Evolutionary conservation across 2,329 filamentous ascomycete species (phyloP).

Genomic region (Alternaria gansuensis): DNA sequence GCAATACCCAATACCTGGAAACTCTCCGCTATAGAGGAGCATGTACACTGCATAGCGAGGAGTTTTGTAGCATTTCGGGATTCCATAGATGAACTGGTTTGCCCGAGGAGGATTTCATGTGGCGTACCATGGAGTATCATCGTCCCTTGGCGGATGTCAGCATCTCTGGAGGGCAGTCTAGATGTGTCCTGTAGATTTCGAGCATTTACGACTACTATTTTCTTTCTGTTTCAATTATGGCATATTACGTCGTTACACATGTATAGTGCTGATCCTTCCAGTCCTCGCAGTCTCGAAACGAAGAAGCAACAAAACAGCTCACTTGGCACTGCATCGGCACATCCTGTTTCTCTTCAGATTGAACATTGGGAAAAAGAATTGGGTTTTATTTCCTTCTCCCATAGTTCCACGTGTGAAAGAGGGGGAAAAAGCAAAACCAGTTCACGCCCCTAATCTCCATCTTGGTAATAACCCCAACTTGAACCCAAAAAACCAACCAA

Average conservation of each 20-base stretch:
- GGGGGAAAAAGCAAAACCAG: neutral
- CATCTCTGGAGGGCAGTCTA: neutral
- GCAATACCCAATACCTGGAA: neutral
- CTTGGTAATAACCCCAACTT: neutral
- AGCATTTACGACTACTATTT: neutral
- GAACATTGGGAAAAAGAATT: neutral
- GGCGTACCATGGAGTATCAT: neutral
- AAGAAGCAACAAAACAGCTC: neutral
- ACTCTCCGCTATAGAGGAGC: neutral
- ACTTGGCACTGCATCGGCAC: neutral
- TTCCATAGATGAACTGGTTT: neutral
- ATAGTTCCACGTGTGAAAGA: constrained; percentile 4
- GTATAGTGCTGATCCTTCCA: neutral
- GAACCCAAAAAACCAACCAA: neutral
- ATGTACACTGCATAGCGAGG: constrained; percentile 17
- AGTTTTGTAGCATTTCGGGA: constrained; percentile 8
- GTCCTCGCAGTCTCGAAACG: neutral
- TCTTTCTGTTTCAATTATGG: neutral
- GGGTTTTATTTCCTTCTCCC: too few species aligned
- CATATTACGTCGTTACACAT: neutral
- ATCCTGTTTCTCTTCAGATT: neutral
- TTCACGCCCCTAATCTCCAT: neutral
- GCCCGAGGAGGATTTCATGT: too few species aligned
- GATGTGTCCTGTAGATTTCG: neutral
- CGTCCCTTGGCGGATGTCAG: neutral